Base-by-base conservation (phyloP, 2,329 filamentous ascomycete species). In the Polytolypa hystricis region DNA sequence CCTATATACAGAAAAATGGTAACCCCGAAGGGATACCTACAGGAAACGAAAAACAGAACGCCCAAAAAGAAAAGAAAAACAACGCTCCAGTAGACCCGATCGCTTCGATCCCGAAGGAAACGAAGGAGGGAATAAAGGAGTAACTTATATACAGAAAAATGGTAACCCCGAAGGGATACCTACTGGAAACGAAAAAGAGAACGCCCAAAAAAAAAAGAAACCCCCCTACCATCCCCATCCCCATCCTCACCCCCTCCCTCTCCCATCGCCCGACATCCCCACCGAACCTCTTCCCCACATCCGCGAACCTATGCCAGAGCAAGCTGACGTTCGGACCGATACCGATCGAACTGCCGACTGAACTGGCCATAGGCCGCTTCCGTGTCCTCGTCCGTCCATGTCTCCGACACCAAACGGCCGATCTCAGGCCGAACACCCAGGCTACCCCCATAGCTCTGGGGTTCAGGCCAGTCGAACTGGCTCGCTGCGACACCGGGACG, bases 311-410 rank as follows among this genome's bases (percentile, higher is more conserved):
- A 7, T n/a, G 21, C 21, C 21, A n/a, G n/a, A n/a, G n/a, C n/a
- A n/a, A n/a, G n/a, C n/a, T n/a, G n/a, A n/a, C n/a, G n/a, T n/a
- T n/a, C n/a, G n/a, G n/a, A n/a, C n/a, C 27, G 19, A 19, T 20
- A 39, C 14, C 30, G 30, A 6, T 26, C 30, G 18, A 33, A 38
- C 35, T 41, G 32, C 10, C 34, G 27, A 23, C 17, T 10, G 25
- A 41, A 41, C 15, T 32, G 14, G 15, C 19, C 28, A 29, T 38
- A 38, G 7, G 35, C 35, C 23, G 35, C 20, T 14, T 19, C 21
- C 10, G 15, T 18, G 27, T 38, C 35, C 30, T 38, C 35, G n/a
- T 38, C 21, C 12, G 20, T 12, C 39, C 39, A 41, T 25, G 14
- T 32, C 16, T 38, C 30, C 15, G 15, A n/a, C 3, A 41, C 39